These are phyloP conservation scores for Leccinum subrobustum DNA, from an alignment of 1,284 basidiomycete genomes.

Conservation along the genomic window DNA sequence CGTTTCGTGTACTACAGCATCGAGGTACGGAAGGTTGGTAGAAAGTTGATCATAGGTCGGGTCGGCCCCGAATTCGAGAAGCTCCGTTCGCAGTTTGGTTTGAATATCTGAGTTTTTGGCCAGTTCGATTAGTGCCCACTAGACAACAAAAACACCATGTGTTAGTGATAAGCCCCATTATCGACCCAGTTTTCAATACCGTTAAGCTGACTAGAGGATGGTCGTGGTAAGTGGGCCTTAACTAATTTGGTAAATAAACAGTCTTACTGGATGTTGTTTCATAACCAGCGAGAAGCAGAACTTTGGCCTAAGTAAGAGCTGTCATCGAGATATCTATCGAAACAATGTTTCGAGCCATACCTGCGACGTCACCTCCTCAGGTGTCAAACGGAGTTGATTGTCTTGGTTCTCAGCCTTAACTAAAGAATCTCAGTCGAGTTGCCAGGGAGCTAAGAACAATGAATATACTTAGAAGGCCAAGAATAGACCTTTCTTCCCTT, in stretches of 20 bases:
- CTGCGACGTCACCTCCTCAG: constrained; percentile 23
- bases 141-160: not conserved
- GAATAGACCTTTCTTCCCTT: constrained; percentile 48
- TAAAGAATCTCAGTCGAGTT: constrained; percentile 1
- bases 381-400: constrained; percentile 13
- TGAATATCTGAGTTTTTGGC: constrained; percentile 24
- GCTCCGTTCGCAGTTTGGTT: constrained; percentile 28
- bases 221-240: not conserved
- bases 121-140: constrained; percentile 36
- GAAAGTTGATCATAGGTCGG: constrained; percentile 29
- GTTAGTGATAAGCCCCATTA: not conserved
- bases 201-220: constrained; percentile 22
- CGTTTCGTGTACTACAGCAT: constrained; percentile 30
- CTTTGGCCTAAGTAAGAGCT: constrained; percentile 21
- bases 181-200: constrained; percentile 2
- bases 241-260: not conserved
- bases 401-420: constrained; percentile 19
- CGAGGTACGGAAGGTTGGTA: constrained; percentile 28
- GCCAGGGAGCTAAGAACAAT: not conserved
- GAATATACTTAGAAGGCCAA: constrained; percentile 30
- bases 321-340: not conserved
- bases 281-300: constrained; percentile 32
- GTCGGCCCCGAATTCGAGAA: constrained; percentile 23
- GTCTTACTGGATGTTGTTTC: constrained; percentile 31
- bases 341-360: constrained; percentile 2